Evolutionary conservation across 495 filamentous ascomycete species (phyloP), one percentile per base, ranked within the genome.

Genomic region (Extremus antarcticus): DNA sequence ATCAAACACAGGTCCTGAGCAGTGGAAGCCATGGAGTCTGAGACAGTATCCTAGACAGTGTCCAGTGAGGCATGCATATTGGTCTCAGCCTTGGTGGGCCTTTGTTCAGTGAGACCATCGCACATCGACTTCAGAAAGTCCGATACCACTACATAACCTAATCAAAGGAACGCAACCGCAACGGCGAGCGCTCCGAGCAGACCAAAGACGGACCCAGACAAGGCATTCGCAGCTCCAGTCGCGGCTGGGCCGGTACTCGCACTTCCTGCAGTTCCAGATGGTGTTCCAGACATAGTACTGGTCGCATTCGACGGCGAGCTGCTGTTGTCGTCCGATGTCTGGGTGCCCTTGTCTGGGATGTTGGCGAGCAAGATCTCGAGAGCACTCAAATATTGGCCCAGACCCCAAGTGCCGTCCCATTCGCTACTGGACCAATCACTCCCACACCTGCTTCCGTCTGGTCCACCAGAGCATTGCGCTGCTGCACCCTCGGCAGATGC

Each of bases 351-450:
- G 24, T 19, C 40, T 15, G 52, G 52, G 13, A 84, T 68, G 22
- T 55, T 55, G 8, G 79, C 79, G 52, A 87, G 75, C 1, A 88
- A 73, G 24, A 88, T 73, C 61, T 86, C 81, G 61, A 92, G 72
- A 1, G 80, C 84, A 3, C 77, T 76, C 73, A 89, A 77, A 62
- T 89, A 80, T 66, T 90, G 83, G 9, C 86, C 86, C 16, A 75
- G 52, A 1, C 73, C 74, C 15, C 41, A 49, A 0, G 58, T 63
- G 0, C 68, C 68, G 59, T 76, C 74, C 46, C 60, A 76, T 11
- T 61, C 63, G 9, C 50, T 58, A n/a, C 71, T 70, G 17, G 69
- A 66, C 74, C 74, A 76, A 43, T 57, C 56, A 41, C 16, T 51
- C 1, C 68, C 68, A 46, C 69, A 71, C 17, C 53, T 49, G 11